Evolutionary conservation across 1,284 basidiomycete genomes (phyloP).

Genomic region (Marasmius oreades): DNA sequence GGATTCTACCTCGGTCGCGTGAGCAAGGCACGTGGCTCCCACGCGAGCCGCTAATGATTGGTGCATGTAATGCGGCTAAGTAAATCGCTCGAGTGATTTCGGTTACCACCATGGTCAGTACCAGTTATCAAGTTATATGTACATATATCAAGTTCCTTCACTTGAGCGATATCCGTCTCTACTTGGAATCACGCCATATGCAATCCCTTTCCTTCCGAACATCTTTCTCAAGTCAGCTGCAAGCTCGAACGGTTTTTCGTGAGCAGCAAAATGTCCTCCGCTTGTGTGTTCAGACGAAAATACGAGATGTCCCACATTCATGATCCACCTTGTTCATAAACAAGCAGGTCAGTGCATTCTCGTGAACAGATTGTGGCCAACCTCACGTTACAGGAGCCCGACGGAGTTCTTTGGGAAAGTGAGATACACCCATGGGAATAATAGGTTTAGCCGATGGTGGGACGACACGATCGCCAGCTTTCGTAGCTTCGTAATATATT

Average conservation of each 20-base stretch:
- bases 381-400: background rate
- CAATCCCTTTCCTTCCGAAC: background rate
- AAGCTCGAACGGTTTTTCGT: background rate
- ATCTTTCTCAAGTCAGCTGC: constrained; percentile 1
- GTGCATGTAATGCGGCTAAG: background rate
- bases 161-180: background rate
- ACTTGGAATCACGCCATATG: background rate
- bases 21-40: background rate
- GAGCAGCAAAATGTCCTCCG: constrained; percentile 1
- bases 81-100: no score
- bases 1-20: background rate
- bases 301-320: background rate
- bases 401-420: constrained; percentile 11
- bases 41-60: background rate
- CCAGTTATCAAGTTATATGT: no score
- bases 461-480: background rate
- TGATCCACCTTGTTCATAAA: background rate
- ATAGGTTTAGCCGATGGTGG: constrained; percentile 5
- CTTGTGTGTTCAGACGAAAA: background rate
- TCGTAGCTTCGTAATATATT: constrained; percentile 34
- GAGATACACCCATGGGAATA: constrained; percentile 11
- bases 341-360: background rate
- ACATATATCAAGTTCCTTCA: background rate
- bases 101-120: no score
- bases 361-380: background rate